Percentiles rank a stretch among this genome's conserved stretches.
These are phyloP conservation scores for Aspergillus ruber DNA, from an alignment of 2,329 filamentous ascomycete genomes.

Conservation along the genomic window DNA sequence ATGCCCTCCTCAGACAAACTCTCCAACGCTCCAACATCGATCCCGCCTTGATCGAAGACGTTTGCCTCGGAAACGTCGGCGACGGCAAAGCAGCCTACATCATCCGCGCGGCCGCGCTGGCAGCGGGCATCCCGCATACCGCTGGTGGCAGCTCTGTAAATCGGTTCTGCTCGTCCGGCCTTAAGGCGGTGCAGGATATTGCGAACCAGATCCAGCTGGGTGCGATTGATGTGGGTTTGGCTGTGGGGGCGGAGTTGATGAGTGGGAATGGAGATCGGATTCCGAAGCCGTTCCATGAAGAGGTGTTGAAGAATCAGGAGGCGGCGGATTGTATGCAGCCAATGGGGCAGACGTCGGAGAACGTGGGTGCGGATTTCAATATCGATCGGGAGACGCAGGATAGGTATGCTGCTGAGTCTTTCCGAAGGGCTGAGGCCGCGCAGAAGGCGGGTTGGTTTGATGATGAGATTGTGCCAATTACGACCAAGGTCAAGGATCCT, in stretches of 20 bases:
- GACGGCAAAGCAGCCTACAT: slow-evolving; percentile 87
- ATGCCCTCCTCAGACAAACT: slow-evolving; percentile 73
- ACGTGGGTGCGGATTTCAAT: slow-evolving; percentile 85
- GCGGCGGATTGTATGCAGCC: slow-evolving; percentile 81
- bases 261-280: slow-evolving; percentile 63
- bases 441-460: slow-evolving; percentile 89
- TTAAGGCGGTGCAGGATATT: slow-evolving; percentile 93
- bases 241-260: slow-evolving; percentile 87
- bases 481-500: slow-evolving; percentile 71
- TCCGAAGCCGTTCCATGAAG: slow-evolving; percentile 67
- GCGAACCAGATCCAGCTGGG: slow-evolving; percentile 77
- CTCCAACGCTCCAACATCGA: slow-evolving; percentile 68
- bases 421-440: slow-evolving; percentile 76
- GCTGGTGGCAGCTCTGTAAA: slow-evolving; percentile 75
- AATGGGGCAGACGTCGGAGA: slow-evolving; percentile 98
- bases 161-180: slow-evolving; percentile 94
- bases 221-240: slow-evolving; percentile 79
- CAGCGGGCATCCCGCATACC: slow-evolving; percentile 90
- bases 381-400: slow-evolving; percentile 77
- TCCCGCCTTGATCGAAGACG: slow-evolving; percentile 76
- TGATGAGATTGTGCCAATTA: slow-evolving; percentile 90
- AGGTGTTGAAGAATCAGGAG: slow-evolving; percentile 69
- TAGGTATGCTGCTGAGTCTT: slow-evolving; percentile 78
- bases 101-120: slow-evolving; percentile 77
- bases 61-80: slow-evolving; percentile 86